phyloP scores from a whole-genome alignment of 116 monocot genomes.

The Trichopus zeylanicus region DNA sequence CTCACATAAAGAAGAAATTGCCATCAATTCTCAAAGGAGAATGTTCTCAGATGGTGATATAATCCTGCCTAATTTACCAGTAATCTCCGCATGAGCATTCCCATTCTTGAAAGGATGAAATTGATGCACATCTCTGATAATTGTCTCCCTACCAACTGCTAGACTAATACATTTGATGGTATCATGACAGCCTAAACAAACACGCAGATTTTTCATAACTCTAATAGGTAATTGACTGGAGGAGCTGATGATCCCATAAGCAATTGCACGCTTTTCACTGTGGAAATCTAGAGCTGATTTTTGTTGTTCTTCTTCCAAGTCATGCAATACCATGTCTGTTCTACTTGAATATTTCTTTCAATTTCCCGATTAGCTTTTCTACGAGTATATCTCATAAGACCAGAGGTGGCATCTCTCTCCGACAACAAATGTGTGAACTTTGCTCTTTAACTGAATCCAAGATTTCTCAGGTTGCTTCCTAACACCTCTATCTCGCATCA shows the following conservation, averaged over 20 bases:
- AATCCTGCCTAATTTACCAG: conserved; percentile 23
- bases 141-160: conserved; percentile 22
- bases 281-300: conserved; percentile 25
- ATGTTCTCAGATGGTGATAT: not conserved
- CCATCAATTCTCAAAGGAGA: not conserved
- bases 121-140: conserved; percentile 29
- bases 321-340: conserved; percentile 38
- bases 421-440: conserved; percentile 42
- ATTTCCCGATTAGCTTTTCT: conserved; percentile 32
- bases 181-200: conserved; percentile 45
- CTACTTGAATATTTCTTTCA: conserved; percentile 41
- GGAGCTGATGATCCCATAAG: conserved; percentile 45
- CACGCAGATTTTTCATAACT: conserved; percentile 43
- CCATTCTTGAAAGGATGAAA: conserved; percentile 42
- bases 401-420: conserved; percentile 40
- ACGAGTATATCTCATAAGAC: conserved; percentile 28
- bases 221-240: conserved; percentile 26
- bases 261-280: conserved; percentile 46
- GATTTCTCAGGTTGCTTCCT: conserved; percentile 47
- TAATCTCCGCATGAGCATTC: conserved; percentile 41
- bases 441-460: conserved; percentile 62
- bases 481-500: conserved; percentile 43
- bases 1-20: not conserved
- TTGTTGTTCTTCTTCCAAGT: conserved; percentile 47
- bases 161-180: conserved; percentile 33